Evolutionary conservation across 83 land plant species (phyloP).

Genomic region (Diphasiastrum complanatum): DNA sequence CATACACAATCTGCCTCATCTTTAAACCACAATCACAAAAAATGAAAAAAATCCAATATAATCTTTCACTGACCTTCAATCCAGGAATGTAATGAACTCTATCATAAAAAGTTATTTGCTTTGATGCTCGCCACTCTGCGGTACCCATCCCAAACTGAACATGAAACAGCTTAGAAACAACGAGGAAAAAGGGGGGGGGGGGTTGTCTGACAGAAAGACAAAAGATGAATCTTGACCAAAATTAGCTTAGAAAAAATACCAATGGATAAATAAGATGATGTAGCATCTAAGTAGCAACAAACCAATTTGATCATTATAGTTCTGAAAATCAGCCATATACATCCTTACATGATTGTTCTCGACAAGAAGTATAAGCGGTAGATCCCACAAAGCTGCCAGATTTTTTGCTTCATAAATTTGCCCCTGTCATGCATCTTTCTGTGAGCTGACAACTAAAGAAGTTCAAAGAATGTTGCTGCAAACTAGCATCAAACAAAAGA

Average conservation of each 20-base stretch:
- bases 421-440: constrained; percentile 25
- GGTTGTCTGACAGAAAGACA: too few species aligned
- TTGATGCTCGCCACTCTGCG: constrained; percentile 46
- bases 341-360: constrained; percentile 43
- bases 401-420: constrained; percentile 40
- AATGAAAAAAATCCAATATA: not conserved
- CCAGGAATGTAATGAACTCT: constrained; percentile 39
- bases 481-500: too few species aligned
- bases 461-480: too few species aligned
- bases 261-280: too few species aligned
- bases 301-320: too few species aligned
- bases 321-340: not conserved
- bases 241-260: too few species aligned
- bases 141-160: constrained; percentile 46
- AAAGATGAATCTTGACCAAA: too few species aligned
- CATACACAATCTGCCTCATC: too few species aligned
- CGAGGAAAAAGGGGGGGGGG: not conserved
- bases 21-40: not conserved
- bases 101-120: constrained; percentile 33
- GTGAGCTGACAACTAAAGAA: too few species aligned
- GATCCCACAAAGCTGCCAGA: constrained; percentile 37
- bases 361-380: constrained; percentile 31
- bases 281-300: too few species aligned
- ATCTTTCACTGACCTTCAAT: constrained; percentile 20
- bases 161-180: constrained; percentile 1